Conservation (phyloP, 2,329 filamentous ascomycete genomes). For the Monosporascus ibericus region DNA sequence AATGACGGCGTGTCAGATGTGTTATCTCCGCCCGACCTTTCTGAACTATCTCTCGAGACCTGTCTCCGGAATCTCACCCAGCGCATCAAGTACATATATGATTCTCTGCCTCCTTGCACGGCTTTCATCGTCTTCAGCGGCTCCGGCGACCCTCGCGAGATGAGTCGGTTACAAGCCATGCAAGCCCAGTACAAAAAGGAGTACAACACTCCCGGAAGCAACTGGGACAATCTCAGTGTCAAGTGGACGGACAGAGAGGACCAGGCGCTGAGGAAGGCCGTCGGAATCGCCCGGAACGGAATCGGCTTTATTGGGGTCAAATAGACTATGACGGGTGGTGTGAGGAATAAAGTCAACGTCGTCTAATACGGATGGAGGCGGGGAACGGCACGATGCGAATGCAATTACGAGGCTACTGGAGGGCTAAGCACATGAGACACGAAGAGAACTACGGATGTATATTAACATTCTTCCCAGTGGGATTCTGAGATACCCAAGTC, state of each 20-base stretch:
- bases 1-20: conserved; percentile 21
- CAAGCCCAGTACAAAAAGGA: conserved; percentile 57
- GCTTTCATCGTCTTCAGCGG: conserved; percentile 60
- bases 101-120: conserved; percentile 56
- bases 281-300: conserved; percentile 51
- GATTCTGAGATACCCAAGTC: not conserved
- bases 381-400: not conserved
- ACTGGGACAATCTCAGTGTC: conserved; percentile 62
- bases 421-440: not conserved
- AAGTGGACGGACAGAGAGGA: conserved; percentile 64
- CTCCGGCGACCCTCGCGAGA: conserved; percentile 61
- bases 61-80: conserved; percentile 39
- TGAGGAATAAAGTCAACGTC: not conserved
- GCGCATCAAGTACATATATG: conserved; percentile 51
- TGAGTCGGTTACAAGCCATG: conserved; percentile 55
- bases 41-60: conserved; percentile 33
- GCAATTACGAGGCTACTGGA: not conserved
- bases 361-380: not conserved
- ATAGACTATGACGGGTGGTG: conserved; percentile 26
- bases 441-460: not conserved
- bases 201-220: conserved; percentile 56
- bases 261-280: conserved; percentile 53
- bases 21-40: conserved; percentile 25
- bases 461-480: not conserved
- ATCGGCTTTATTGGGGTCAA: conserved; percentile 62